Base-by-base conservation (phyloP, 495 filamentous ascomycete genomes). In the Penicillium robsamsonii region DNA sequence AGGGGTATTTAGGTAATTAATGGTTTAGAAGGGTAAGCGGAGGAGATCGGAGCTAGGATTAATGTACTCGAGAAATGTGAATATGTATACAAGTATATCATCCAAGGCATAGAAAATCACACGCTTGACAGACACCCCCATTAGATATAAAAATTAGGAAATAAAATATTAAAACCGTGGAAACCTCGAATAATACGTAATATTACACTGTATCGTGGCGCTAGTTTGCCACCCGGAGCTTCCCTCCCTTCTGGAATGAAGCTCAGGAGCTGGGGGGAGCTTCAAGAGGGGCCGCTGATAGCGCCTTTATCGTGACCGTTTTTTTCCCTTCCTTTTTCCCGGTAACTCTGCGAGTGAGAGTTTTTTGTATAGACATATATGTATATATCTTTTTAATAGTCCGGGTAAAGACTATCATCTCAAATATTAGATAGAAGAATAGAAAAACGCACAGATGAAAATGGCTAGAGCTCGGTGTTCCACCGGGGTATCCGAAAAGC, bases 201-300 rank as follows among this genome's bases (percentile, higher is more conserved):
- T 50, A 66, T 47, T 47, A 47, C 45, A 17, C 42, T 12, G 43
- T 64, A 67, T 57, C 53, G 64, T 66, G 51, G 61, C 54, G 56
- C 46, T 55, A 57, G 44, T 35, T 68, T 31, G 63, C 63, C 65
- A 66, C 65, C 59, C 59, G 65, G 57, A 65, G 62, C 62, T 65
- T 60, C 57, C 62, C 65, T 68, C 65, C 65, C 65, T 68, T 68
- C 65, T 60, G 57, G 62, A 67, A 68, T 62, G 45, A 47, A 47
- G 45, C 44, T 58, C 41, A 20, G 18, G 60, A 68, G 65, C 65
- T 69, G 58, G 55, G 63, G 60, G 60, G 63, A 66, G 63, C 66
- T 67, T 66, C 46, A 56, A 56, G 65, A 68, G 65, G 66, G 61
- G 63, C 66, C 66, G 63, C 66, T 66, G 66, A 68, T 68, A 68